A percentile compares a stretch with the other conserved stretches of the same genome.
Evolutionary conservation across 2,329 filamentous ascomycete species (phyloP).

Genomic region (Colletotrichum orbiculare): DNA sequence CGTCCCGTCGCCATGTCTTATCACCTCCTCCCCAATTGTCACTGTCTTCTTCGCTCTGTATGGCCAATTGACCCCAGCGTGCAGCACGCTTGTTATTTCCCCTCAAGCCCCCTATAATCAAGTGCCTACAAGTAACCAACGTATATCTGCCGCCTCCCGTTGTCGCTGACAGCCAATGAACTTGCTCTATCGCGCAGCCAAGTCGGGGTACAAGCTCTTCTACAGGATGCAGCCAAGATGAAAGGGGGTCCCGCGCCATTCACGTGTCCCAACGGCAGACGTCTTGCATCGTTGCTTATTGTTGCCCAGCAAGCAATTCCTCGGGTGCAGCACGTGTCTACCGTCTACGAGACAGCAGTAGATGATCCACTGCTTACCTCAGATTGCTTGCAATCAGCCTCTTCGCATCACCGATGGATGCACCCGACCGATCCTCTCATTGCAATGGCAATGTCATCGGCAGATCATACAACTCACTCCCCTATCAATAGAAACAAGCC

Average conservation of each 20-base stretch:
- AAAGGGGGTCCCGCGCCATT: slow-evolving; percentile 13
- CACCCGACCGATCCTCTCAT: not conserved
- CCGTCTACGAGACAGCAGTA: not conserved
- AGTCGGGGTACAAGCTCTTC: slow-evolving; percentile 9
- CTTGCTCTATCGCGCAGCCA: slow-evolving; percentile 5
- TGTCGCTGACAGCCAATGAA: slow-evolving; percentile 27
- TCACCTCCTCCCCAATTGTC: not conserved
- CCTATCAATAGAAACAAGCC: not conserved
- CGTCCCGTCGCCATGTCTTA: not conserved
- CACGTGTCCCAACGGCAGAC: slow-evolving; percentile 12
- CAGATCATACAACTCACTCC: not conserved
- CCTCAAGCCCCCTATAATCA: slow-evolving; percentile 1
- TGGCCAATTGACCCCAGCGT: slow-evolving; percentile 14
- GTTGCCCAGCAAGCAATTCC: no score
- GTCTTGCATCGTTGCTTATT: not conserved
- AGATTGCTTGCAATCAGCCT: not conserved
- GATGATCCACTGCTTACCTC: slow-evolving; percentile 1
- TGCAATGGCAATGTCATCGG: not conserved
- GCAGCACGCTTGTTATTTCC: slow-evolving; percentile 2
- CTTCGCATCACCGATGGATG: not conserved
- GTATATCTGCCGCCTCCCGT: slow-evolving; percentile 30
- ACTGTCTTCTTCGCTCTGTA: not conserved
- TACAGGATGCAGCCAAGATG: slow-evolving; percentile 28
- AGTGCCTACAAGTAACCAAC: no score
- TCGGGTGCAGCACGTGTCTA: no score